These are phyloP conservation scores for Pyronema domesticum DNA, from an alignment of 495 filamentous ascomycete species.

Conservation along the genomic window DNA sequence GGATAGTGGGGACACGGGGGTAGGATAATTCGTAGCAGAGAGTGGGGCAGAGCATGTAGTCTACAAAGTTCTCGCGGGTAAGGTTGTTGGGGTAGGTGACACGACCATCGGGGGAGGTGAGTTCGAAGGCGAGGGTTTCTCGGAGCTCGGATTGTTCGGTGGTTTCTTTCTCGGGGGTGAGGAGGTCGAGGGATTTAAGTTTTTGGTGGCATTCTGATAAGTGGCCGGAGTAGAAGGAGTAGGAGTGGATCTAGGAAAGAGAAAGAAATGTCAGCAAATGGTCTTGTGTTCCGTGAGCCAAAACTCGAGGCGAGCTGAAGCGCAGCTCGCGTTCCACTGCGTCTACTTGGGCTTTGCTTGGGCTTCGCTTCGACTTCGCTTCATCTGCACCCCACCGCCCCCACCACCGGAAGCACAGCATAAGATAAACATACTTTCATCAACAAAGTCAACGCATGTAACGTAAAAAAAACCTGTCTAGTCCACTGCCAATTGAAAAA, in stretches of 20 bases:
- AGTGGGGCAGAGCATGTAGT: conserved; percentile 84
- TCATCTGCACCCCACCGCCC: no score
- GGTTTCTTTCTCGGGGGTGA: conserved; percentile 22
- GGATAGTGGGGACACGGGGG: conserved; percentile 50
- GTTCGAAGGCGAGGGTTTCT: conserved; percentile 73
- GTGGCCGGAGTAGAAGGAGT: conserved; percentile 94
- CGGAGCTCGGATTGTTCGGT: conserved; percentile 39
- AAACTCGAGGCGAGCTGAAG: no score
- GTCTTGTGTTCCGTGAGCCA: no score
- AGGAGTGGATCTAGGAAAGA: conserved; percentile 62
- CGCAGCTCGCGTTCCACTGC: no score
- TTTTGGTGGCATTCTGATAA: conserved; percentile 70
- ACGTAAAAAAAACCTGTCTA: conserved; percentile 81
- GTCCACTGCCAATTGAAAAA: conserved; percentile 78
- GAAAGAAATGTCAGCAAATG: no score
- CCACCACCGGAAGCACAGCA: no score
- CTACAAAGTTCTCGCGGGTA: conserved; percentile 58
- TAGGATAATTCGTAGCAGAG: conserved; percentile 97
- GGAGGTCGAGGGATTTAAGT: conserved; percentile 51
- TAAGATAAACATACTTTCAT: conserved; percentile 46
- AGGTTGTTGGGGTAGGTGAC: conserved; percentile 86
- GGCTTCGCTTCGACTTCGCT: no score
- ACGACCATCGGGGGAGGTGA: conserved; percentile 74
- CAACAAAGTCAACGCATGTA: conserved; percentile 74
- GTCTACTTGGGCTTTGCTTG: background rate